These are phyloP conservation scores for Monilinia fructigena DNA, from an alignment of 2,329 filamentous ascomycete species.

Conservation along the genomic window DNA sequence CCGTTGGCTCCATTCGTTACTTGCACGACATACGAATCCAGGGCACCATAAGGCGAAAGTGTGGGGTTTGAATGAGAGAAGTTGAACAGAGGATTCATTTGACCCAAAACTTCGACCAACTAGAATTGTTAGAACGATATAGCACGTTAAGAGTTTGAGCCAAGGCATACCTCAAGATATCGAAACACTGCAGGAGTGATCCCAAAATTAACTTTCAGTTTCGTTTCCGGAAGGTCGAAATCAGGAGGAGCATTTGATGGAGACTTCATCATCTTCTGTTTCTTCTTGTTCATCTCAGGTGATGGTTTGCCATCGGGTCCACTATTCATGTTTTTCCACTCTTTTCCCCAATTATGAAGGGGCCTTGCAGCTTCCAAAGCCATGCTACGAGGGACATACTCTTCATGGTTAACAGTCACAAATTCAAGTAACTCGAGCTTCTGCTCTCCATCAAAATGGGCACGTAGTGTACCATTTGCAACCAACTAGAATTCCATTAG, in stretches of 20 bases:
- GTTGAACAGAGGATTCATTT: constrained; percentile 63
- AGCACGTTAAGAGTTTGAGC: not conserved
- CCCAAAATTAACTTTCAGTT: constrained; percentile 56
- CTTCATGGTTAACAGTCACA: constrained; percentile 70
- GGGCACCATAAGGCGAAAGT: constrained; percentile 56
- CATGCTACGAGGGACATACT: constrained; percentile 73
- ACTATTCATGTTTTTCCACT: constrained; percentile 60
- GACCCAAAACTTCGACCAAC: constrained; percentile 65
- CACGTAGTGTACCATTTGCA: constrained; percentile 72
- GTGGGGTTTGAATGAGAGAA: constrained; percentile 56
- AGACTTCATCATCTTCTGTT: constrained; percentile 58
- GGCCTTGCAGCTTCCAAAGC: constrained; percentile 62
- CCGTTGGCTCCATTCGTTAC: constrained; percentile 39
- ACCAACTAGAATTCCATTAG: constrained; percentile 58
- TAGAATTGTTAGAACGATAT: constrained; percentile 6
- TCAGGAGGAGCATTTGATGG: constrained; percentile 59
- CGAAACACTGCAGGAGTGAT: constrained; percentile 61
- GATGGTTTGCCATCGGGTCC: constrained; percentile 56
- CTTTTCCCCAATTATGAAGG: constrained; percentile 63
- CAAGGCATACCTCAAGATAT: constrained; percentile 57
- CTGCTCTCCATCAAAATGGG: constrained; percentile 74
- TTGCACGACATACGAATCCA: constrained; percentile 58
- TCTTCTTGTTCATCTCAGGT: constrained; percentile 69
- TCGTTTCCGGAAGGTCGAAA: constrained; percentile 58
- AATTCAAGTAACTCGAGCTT: constrained; percentile 87